A percentile compares a stretch with the other conserved stretches of the same genome.
Conservation (phyloP, 495 filamentous ascomycete genomes). For the Aspergillus nanangensis region DNA sequence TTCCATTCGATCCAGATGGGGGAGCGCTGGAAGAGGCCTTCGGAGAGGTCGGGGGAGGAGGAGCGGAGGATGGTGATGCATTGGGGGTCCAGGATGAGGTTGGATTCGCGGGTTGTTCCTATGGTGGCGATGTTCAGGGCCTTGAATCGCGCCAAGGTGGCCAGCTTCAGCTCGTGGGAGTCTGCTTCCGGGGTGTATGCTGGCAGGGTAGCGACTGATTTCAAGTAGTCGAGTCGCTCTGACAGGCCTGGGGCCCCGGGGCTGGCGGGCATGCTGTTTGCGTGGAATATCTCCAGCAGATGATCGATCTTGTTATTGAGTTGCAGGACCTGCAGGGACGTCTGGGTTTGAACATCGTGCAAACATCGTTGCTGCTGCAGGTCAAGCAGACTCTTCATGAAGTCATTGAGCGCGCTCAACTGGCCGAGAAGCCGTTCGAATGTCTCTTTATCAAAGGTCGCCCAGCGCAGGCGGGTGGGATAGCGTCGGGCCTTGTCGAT, state of each 20-base stretch:
- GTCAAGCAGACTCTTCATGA: neutral
- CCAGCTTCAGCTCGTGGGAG: neutral
- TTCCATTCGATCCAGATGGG: neutral
- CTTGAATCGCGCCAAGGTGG: neutral
- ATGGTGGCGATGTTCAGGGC: too few relatives aligned
- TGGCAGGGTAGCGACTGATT: neutral
- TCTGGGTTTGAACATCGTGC: neutral
- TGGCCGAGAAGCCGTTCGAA: neutral
- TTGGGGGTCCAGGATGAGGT: too few relatives aligned
- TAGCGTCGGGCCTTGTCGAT: neutral
- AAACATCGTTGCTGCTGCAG: neutral
- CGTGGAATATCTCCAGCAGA: neutral
- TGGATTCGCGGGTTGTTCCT: too few relatives aligned
- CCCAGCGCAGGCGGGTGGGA: neutral
- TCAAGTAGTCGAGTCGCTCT: neutral
- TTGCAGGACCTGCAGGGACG: neutral
- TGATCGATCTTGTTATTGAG: neutral
- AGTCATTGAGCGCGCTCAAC: neutral
- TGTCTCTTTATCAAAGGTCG: neutral
- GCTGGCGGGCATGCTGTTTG: neutral
- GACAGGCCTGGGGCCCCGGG: neutral
- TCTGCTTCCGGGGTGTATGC: neutral
- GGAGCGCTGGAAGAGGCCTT: neutral
- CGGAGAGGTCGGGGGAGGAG: neutral
- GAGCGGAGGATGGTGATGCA: too few relatives aligned